Base-by-base conservation (phyloP, 768 basidiomycete genomes). In the Calocybe cyanea region DNA sequence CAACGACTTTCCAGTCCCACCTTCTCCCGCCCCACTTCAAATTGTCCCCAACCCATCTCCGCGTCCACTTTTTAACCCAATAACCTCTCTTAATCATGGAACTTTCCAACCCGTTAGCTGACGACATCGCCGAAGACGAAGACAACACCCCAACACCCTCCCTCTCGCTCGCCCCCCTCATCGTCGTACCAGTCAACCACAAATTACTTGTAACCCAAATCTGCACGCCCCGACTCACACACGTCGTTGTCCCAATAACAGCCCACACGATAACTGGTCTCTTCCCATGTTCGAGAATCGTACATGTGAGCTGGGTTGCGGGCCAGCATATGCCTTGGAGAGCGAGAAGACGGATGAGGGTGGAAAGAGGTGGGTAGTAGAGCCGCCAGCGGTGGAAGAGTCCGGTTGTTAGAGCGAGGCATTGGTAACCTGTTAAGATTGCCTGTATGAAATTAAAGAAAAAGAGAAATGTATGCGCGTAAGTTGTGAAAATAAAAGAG, bases 291-390 rank as follows among this genome's bases (percentile, higher is more conserved):
- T 84, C 82, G 36, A 97, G 73, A 40, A 92, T 66, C 43, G 72
- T 77, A 24, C 95, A 80, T 1, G 91, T 94, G 31, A 91, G 64
- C 53, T 91, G 87, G 4, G 93, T 96, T 3, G 90, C 85, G 1
- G 92, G 91, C 93, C 93, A 97, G 67, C 94, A 97, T 48, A 98
- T 93, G 14, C 90, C 89, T 61, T 97, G 95, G 0, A 98, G 72
- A 0, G 91, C 94, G 45, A 97, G 75, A 3, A 97, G 81, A 13
- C 95, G 86, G 57, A 96, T 87, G 51, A 97, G 79, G 1, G 93
- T 91, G 3, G 94, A 79, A 20, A 90, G 70, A 0, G 91, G 85
- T 0, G 89, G 78, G 62, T 98, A 98, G 67, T 96, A 95, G 0
- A 87, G 75, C 17, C 84, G 76, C 95, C 95, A 98, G 38, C 95